These are phyloP conservation scores for Chaetomiaceae sp. DNA, from an alignment of 2,329 filamentous ascomycete genomes.

Conservation along the genomic window DNA sequence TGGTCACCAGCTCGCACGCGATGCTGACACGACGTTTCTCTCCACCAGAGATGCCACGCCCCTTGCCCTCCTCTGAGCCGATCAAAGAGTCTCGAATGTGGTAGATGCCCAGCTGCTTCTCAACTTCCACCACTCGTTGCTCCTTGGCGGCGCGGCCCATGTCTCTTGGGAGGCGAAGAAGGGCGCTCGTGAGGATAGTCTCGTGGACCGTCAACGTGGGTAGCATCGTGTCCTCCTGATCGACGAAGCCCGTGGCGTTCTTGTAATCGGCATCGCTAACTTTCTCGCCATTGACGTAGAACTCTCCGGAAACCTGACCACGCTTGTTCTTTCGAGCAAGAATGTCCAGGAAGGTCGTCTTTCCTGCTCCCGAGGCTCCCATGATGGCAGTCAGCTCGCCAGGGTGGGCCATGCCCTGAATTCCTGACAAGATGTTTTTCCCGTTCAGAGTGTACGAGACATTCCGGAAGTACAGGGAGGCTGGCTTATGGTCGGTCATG, in stretches of 20 bases:
- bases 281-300: slow-evolving; percentile 91
- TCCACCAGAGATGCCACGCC: slow-evolving; percentile 92
- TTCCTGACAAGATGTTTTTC: slow-evolving; percentile 73
- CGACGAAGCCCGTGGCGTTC: slow-evolving; percentile 91
- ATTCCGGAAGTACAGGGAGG: slow-evolving; percentile 80
- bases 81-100: slow-evolving; percentile 94
- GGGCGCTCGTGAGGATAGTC: slow-evolving; percentile 89
- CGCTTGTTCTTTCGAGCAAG: slow-evolving; percentile 95
- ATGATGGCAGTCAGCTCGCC: slow-evolving; percentile 98
- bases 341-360: slow-evolving; percentile 95
- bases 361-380: slow-evolving; percentile 95
- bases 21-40: slow-evolving; percentile 96
- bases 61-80: slow-evolving; percentile 89
- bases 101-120: slow-evolving; percentile 90
- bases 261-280: slow-evolving; percentile 80
- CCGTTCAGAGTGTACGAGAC: slow-evolving; percentile 84
- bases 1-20: slow-evolving; percentile 95
- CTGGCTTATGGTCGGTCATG: slow-evolving; percentile 87
- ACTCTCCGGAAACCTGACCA: slow-evolving; percentile 70
- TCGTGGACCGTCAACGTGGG: slow-evolving; percentile 95
- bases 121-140: slow-evolving; percentile 85
- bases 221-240: slow-evolving; percentile 96
- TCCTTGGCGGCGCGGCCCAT: slow-evolving; percentile 89
- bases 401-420: slow-evolving; percentile 83
- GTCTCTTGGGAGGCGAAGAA: slow-evolving; percentile 84